A percentile compares a stretch with the other conserved stretches of the same genome.
Conservation (phyloP, 2,329 filamentous ascomycete genomes). For the Alternaria sp. region DNA sequence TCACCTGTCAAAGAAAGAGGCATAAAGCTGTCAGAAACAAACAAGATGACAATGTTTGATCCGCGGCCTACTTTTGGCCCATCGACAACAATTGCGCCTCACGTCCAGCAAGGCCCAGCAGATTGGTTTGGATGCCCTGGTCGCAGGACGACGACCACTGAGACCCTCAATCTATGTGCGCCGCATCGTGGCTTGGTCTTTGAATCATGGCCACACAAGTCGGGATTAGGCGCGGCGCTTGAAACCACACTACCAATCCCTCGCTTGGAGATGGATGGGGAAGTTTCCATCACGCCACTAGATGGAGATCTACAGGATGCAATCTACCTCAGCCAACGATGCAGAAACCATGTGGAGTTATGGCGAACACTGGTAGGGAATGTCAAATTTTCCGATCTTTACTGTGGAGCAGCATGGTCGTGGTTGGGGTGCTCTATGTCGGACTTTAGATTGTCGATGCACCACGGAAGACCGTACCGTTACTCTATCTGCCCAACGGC, state of each 20-base stretch:
- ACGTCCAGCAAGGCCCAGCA: neutral
- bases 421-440: neutral
- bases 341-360: neutral
- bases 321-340: neutral
- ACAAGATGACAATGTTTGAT: neutral
- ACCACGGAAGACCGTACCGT: neutral
- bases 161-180: conserved; percentile 9
- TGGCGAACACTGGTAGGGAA: neutral
- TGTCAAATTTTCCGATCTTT: neutral
- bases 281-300: conserved; percentile 4
- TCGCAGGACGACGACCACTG: neutral
- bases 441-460: neutral
- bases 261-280: neutral
- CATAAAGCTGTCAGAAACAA: conserved; percentile 3
- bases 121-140: neutral
- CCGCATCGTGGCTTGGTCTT: conserved; percentile 9
- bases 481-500: neutral
- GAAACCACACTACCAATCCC: conserved; percentile 7
- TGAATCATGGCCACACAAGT: neutral
- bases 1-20: neutral
- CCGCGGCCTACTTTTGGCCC: neutral
- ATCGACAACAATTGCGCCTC: neutral
- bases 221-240: neutral
- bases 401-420: neutral
- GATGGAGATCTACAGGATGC: neutral